These are phyloP conservation scores for Periglandula ipomoeae DNA, from an alignment of 2,329 filamentous ascomycete species.

Conservation along the genomic window DNA sequence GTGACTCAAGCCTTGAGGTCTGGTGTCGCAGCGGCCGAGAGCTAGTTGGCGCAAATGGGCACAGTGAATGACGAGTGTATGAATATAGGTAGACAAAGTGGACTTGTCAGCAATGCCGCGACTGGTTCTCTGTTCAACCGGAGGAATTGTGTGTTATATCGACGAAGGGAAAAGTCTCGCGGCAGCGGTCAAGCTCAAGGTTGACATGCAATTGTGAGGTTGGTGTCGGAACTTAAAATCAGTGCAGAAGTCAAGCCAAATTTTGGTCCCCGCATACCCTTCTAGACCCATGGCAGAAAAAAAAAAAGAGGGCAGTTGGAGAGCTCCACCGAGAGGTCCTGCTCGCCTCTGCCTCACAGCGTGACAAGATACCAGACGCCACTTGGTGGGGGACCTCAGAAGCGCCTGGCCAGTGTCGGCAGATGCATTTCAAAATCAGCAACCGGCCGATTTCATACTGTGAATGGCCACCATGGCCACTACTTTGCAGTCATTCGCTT, in stretches of 20 bases:
- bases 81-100: background rate
- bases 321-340: background rate
- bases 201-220: conserved; percentile 3
- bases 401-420: background rate
- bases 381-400: background rate
- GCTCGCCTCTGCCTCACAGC: too few relatives aligned
- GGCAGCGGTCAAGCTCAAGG: background rate
- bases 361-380: background rate
- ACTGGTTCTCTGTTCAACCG: background rate
- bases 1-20: background rate
- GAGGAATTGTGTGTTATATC: background rate
- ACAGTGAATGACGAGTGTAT: background rate
- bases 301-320: background rate
- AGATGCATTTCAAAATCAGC: background rate
- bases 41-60: background rate
- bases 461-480: too few relatives aligned
- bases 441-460: too few relatives aligned
- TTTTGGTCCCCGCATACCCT: conserved; percentile 3
- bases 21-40: background rate
- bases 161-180: background rate
- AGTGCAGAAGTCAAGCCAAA: background rate
- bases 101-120: background rate
- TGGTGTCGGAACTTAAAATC: conserved; percentile 1
- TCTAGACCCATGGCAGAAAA: background rate
- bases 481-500: too few relatives aligned